Percentiles rank a stretch among this genome's conserved stretches.
phyloP scores from a whole-genome alignment of 768 basidiomycete species.

The Neoboletus magnificus region DNA sequence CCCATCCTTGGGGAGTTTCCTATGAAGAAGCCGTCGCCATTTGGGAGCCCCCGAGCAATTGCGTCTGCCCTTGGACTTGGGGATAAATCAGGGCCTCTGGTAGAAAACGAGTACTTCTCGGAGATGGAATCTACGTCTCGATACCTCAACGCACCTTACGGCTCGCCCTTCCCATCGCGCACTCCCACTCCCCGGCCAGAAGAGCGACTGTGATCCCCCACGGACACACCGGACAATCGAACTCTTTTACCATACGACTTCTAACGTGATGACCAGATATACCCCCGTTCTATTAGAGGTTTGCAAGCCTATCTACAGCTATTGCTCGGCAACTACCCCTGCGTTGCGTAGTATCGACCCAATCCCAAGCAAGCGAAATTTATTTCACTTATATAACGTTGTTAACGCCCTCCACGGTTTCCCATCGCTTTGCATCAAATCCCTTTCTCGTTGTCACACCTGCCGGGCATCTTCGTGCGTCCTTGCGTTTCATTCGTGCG shows the following conservation, averaged over 20 bases:
- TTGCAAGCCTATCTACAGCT: conserved; percentile 32
- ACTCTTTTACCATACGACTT: conserved; percentile 32
- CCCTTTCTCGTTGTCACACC: conserved; percentile 15
- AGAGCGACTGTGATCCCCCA: conserved; percentile 27
- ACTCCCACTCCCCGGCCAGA: conserved; percentile 43
- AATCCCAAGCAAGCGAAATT: conserved; percentile 29
- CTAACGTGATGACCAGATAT: conserved; percentile 34
- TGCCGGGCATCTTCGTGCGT: conserved; percentile 20
- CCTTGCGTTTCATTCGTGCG: conserved; percentile 8
- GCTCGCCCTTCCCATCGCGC: conserved; percentile 48
- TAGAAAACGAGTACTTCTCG: conserved; percentile 35
- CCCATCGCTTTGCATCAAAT: conserved; percentile 24
- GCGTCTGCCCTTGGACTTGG: conserved; percentile 47
- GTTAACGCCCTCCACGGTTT: conserved; percentile 27
- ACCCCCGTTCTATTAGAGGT: conserved; percentile 33
- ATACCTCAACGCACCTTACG: conserved; percentile 48
- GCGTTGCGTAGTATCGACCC: conserved; percentile 22
- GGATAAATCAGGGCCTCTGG: conserved; percentile 26
- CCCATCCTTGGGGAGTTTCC: conserved; percentile 61
- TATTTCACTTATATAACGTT: conserved; percentile 37
- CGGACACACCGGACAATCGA: conserved; percentile 15
- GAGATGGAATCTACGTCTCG: conserved; percentile 42
- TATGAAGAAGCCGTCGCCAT: conserved; percentile 44
- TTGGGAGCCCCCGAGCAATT: conserved; percentile 48
- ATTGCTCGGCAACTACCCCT: conserved; percentile 29